phyloP scores from a whole-genome alignment of 2,329 filamentous ascomycete genomes.

The Aspergillus felis region DNA sequence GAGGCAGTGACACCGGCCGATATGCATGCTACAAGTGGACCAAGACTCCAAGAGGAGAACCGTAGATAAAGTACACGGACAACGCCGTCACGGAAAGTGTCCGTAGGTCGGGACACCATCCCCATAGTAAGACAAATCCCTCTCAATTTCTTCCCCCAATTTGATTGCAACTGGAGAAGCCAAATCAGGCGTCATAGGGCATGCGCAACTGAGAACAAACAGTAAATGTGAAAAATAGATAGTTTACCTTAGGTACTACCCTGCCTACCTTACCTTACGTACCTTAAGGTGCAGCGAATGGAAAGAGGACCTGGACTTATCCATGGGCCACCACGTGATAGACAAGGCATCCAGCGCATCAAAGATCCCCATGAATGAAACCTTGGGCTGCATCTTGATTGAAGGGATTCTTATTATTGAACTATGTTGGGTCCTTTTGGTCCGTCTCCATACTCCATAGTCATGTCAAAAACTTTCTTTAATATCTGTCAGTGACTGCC shows the following conservation, averaged over 20 bases:
- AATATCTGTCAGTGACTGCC: background rate
- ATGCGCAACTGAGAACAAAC: background rate
- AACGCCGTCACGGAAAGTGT: background rate
- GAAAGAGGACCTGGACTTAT: constrained; percentile 13
- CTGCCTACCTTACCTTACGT: no score
- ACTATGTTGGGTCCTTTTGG: background rate
- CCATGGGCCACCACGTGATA: constrained; percentile 16
- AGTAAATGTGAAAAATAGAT: background rate
- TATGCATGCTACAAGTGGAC: background rate
- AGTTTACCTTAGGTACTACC: background rate
- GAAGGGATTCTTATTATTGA: background rate
- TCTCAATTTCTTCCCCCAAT: background rate
- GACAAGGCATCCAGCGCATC: constrained; percentile 11
- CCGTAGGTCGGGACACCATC: background rate
- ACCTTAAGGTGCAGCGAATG: background rate
- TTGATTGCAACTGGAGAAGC: background rate
- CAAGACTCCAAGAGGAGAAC: background rate
- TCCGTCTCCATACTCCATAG: background rate
- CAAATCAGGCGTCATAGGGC: background rate
- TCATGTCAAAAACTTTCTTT: background rate
- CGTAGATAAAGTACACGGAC: background rate
- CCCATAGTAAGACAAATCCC: background rate
- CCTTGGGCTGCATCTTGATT: constrained; percentile 12
- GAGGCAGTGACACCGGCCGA: background rate
- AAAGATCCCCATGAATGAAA: constrained; percentile 14